Conservation (phyloP, 179 eudicot genomes). For the Camellia oleifera region DNA sequence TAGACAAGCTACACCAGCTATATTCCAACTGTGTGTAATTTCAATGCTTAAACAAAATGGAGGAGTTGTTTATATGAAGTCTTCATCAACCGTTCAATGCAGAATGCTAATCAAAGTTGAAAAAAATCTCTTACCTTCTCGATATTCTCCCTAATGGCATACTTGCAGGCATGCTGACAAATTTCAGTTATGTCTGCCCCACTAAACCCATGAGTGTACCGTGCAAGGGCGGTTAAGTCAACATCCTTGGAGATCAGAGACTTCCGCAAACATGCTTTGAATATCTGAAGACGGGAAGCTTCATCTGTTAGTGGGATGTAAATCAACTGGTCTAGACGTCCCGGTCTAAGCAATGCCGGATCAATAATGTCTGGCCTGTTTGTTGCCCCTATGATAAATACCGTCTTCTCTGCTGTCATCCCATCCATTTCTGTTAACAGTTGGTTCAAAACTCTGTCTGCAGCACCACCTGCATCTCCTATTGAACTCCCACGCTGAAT, state of each 20-base stretch:
- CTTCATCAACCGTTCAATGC: not conserved
- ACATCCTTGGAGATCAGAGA: slow-evolving; percentile 52
- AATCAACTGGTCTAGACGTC: slow-evolving; percentile 54
- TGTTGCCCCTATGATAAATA: slow-evolving; percentile 58
- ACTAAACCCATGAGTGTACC: slow-evolving; percentile 48
- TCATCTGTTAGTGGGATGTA: slow-evolving; percentile 57
- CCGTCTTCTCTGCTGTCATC: slow-evolving; percentile 49
- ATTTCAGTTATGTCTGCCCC: slow-evolving; percentile 61
- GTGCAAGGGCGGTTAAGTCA: slow-evolving; percentile 40
- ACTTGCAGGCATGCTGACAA: slow-evolving; percentile 60
- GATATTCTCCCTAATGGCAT: slow-evolving; percentile 54
- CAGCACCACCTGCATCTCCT: slow-evolving; percentile 58
- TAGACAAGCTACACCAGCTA: no score
- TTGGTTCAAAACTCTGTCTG: slow-evolving; percentile 52
- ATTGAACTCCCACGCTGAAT: slow-evolving; percentile 38
- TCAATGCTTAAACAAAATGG: no score
- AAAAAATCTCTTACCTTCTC: slow-evolving; percentile 40
- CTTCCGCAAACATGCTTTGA: slow-evolving; percentile 47
- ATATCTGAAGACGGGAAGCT: slow-evolving; percentile 44
- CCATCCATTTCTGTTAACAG: slow-evolving; percentile 59
- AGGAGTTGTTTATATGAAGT: no score
- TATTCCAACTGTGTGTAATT: no score
- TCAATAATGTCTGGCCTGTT: slow-evolving; percentile 58
- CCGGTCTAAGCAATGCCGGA: slow-evolving; percentile 52
- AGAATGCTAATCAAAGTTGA: slow-evolving; percentile 3